Evolutionary conservation across 2,329 filamentous ascomycete genomes (phyloP), one percentile per base, ranked within the genome.

Genomic region (Pseudonectria buxi): DNA sequence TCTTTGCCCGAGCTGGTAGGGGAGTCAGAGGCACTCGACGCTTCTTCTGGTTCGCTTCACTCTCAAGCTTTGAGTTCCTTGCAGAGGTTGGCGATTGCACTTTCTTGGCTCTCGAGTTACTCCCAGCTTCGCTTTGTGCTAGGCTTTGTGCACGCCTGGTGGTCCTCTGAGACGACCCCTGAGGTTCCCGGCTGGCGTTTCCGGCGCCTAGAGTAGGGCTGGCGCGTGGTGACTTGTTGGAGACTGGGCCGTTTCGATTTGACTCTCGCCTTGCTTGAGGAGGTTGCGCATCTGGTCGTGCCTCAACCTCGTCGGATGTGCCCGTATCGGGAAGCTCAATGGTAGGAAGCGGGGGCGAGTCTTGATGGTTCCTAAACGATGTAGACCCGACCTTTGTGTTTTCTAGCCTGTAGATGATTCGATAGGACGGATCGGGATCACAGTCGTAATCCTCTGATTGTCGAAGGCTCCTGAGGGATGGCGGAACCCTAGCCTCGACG

Each of bases 321-420:
- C 49, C 43, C 3, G 59, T 53, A 14, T 55, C 50, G 6, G 46
- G 36, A 3, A 55, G 24, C 25, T 61, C 58, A 11, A 54, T 41
- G 3, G 57, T 40, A 6, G 54, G 37, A 4, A 50, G 41, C 3
- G 52, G 46, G 2, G 43, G 44, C 2, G 45, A 44, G 3, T 58
- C 54, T 18, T 59, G 50, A 7, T 61, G 58, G 10, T 53, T 57
- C 18, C 56, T 55, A 24, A 67, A 58, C 14, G 56, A 61, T 24
- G 63, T 68, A 12, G 52, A 68, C 27, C 57, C 61, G 18, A 68
- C 61, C 49, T 59, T 74, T 49, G 68, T 76, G 41, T 66, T 73
- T 43, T 68, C 72, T 43, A 77, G 69, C 24, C 68, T 69, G 47
- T 81, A 81, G 0, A 81, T 76, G 4, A 80, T 67, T 13, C 74